phyloP scores from a whole-genome alignment of 139 green algal genomes.

The Micractinium sp. region DNA sequence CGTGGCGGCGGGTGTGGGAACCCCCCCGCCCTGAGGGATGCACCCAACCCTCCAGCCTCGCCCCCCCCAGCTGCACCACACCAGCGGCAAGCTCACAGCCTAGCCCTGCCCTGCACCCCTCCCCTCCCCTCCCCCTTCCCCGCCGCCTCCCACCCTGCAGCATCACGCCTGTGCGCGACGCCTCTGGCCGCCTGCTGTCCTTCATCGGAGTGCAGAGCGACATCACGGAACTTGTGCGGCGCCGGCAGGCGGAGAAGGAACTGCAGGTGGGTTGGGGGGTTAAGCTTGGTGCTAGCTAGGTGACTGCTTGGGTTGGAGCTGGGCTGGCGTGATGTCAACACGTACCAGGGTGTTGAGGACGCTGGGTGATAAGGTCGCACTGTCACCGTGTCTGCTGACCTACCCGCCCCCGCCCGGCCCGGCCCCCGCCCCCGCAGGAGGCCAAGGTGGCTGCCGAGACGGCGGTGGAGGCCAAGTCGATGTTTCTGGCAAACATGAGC shows the following conservation, averaged over 20 bases:
- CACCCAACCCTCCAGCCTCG: too few relatives aligned
- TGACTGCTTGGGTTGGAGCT: too few relatives aligned
- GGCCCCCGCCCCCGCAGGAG: constrained; percentile 19
- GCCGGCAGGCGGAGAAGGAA: constrained; percentile 51
- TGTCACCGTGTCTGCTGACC: too few relatives aligned
- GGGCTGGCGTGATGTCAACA: too few relatives aligned
- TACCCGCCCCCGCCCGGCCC: background rate
- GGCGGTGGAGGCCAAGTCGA: constrained; percentile 61
- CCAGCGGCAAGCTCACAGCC: too few relatives aligned
- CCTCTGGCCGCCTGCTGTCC: constrained; percentile 65
- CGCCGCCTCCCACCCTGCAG: background rate
- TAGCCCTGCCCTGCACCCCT: background rate
- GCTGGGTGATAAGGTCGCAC: too few relatives aligned
- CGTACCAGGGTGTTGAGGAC: too few relatives aligned
- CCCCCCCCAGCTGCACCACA: background rate
- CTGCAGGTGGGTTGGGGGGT: constrained; percentile 5
- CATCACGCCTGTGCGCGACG: constrained; percentile 81
- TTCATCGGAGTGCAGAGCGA: constrained; percentile 89
- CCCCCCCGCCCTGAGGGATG: too few relatives aligned
- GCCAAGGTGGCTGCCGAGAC: constrained; percentile 47
- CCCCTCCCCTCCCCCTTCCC: background rate
- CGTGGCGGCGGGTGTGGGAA: background rate
- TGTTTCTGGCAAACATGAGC: constrained; percentile 77
- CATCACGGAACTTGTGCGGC: constrained; percentile 78
- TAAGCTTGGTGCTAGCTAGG: too few relatives aligned